Conservation (phyloP, 2,329 filamentous ascomycete genomes). For the Epichloe coenophiala region DNA sequence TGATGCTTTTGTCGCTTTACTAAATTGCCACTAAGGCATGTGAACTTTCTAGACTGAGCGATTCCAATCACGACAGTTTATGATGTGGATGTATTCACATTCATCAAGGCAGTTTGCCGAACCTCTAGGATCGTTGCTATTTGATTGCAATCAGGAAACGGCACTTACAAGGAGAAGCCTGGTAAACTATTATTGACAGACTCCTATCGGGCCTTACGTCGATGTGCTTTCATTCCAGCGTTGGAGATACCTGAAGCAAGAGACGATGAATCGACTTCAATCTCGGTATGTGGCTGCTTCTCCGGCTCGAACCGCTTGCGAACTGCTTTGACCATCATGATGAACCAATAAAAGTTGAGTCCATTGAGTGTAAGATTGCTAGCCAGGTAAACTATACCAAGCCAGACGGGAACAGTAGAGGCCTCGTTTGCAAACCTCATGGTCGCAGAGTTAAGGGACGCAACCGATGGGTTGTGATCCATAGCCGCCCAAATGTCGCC, state of each 20-base stretch:
- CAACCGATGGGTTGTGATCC: constrained; percentile 23
- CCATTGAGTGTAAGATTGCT: constrained; percentile 61
- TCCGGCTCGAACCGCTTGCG: constrained; percentile 56
- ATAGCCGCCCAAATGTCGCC: constrained; percentile 50
- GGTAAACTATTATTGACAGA: background rate
- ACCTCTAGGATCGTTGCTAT: too few species aligned
- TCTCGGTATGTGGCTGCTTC: constrained; percentile 17
- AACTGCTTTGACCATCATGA: constrained; percentile 73
- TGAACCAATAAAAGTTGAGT: constrained; percentile 76
- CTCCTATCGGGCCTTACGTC: constrained; percentile 17
- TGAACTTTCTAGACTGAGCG: background rate
- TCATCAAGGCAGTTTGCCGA: background rate
- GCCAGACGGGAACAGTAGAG: constrained; percentile 52
- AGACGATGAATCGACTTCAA: constrained; percentile 17
- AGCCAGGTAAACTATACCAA: constrained; percentile 52
- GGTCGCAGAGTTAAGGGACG: constrained; percentile 9
- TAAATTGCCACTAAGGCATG: background rate
- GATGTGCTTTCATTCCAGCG: constrained; percentile 8
- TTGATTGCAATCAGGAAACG: background rate
- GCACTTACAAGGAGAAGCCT: background rate
- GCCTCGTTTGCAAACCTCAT: constrained; percentile 33
- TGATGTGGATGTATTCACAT: background rate
- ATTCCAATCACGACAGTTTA: background rate
- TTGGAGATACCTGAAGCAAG: constrained; percentile 15
- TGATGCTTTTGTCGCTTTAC: background rate